Conservation (phyloP, 2,329 filamentous ascomycete genomes). For the Paraphaeosphaeria sporulosa region DNA sequence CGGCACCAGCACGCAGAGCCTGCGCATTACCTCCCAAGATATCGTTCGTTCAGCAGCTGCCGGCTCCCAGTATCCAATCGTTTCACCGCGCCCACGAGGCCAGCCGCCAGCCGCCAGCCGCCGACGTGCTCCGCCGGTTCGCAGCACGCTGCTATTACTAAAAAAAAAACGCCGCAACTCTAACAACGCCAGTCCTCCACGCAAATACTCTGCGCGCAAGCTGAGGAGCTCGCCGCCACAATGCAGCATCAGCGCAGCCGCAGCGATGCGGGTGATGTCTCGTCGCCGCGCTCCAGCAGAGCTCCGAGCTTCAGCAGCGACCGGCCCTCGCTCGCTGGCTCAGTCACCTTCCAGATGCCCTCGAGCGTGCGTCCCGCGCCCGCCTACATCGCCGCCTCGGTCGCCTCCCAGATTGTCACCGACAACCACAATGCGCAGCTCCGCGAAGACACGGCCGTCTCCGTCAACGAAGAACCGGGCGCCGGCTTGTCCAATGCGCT, state of each 20-base stretch:
- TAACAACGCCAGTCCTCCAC: slow-evolving; percentile 9
- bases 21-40: neutral
- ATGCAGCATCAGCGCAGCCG: slow-evolving; percentile 49
- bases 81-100: slow-evolving; percentile 14
- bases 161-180: neutral
- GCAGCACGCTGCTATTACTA: slow-evolving; percentile 20
- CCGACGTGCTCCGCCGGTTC: slow-evolving; percentile 24
- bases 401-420: slow-evolving; percentile 90
- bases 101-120: slow-evolving; percentile 5
- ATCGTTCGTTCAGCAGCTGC: neutral
- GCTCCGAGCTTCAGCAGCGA: slow-evolving; percentile 73
- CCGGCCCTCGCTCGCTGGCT: slow-evolving; percentile 66
- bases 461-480: slow-evolving; percentile 68
- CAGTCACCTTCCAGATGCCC: slow-evolving; percentile 66
- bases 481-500: slow-evolving; percentile 70
- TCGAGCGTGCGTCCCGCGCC: slow-evolving; percentile 75
- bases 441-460: slow-evolving; percentile 70
- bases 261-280: slow-evolving; percentile 42
- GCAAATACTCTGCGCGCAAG: neutral
- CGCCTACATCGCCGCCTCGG: slow-evolving; percentile 85
- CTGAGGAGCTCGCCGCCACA: neutral
- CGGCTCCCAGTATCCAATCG: slow-evolving; percentile 5
- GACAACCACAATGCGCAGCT: slow-evolving; percentile 82
- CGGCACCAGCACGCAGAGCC: neutral
- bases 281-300: slow-evolving; percentile 48